Percentiles rank a stretch among this genome's conserved stretches.
Evolutionary conservation across 2,329 filamentous ascomycete genomes (phyloP).

Genomic region (Neonectria magnoliae): DNA sequence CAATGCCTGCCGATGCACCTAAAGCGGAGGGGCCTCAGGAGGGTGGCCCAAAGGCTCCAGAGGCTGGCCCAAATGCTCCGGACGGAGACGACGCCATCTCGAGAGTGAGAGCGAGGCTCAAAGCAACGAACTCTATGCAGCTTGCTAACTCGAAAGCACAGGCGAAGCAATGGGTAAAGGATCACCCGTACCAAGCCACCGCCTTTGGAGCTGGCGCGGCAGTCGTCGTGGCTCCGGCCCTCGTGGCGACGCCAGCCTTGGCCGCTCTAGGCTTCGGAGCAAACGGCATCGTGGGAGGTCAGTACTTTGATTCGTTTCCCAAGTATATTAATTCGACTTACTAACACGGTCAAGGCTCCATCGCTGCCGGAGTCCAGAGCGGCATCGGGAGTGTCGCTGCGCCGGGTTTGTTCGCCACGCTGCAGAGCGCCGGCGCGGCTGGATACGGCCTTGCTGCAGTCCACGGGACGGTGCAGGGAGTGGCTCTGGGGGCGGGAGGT

Average conservation of each 20-base stretch:
- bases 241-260: slow-evolving; percentile 24
- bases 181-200: slow-evolving; percentile 7
- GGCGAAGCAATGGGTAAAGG: not conserved
- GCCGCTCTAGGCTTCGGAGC: slow-evolving; percentile 30
- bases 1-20: not conserved
- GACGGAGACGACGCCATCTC: not conserved
- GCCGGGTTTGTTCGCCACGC: slow-evolving; percentile 41
- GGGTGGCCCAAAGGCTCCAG: not conserved
- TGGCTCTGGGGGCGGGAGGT: not conserved
- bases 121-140: not conserved
- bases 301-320: not conserved
- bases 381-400: slow-evolving; percentile 42
- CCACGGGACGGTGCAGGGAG: slow-evolving; percentile 29
- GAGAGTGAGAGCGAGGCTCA: not conserved
- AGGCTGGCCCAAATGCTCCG: not conserved
- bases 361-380: slow-evolving; percentile 38
- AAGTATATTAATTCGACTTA: not conserved
- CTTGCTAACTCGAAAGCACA: not conserved
- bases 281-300: slow-evolving; percentile 32
- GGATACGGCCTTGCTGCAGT: slow-evolving; percentile 42
- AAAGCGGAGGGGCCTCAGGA: not conserved
- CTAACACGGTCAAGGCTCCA: slow-evolving; percentile 27
- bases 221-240: slow-evolving; percentile 22
- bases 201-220: slow-evolving; percentile 16
- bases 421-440: slow-evolving; percentile 46